Evolutionary conservation across 148 eudicot genomes (phyloP).

Genomic region (Fagopyrum homotropicum): DNA sequence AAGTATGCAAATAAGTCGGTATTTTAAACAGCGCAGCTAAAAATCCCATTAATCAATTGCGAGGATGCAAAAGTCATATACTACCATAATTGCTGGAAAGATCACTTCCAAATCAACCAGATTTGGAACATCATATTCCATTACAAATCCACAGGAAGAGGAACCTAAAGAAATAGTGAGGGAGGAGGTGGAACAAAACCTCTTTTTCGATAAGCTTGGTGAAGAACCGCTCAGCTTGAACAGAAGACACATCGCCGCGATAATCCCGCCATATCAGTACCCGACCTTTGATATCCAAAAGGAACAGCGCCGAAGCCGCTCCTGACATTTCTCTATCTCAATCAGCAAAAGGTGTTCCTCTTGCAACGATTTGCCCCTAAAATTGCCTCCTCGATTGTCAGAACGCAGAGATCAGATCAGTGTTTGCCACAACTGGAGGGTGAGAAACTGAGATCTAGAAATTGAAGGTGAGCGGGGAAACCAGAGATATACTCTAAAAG

Average conservation of each 20-base stretch:
- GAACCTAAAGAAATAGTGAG: neutral
- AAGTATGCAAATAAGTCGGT: neutral
- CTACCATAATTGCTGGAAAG: neutral
- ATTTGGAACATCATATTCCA: neutral
- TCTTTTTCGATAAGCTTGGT: constrained; percentile 78
- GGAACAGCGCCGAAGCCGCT: constrained; percentile 92
- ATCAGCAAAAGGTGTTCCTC: neutral
- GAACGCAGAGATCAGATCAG: neutral
- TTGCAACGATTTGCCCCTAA: neutral
- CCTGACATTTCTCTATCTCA: constrained; percentile 51
- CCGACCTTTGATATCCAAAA: constrained; percentile 88
- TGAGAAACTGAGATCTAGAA: neutral
- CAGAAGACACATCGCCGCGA: constrained; percentile 81
- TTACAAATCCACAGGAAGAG: neutral
- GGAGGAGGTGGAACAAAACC: constrained; percentile 26
- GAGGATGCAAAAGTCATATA: neutral
- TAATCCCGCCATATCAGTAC: constrained; percentile 89
- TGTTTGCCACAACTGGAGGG: neutral
- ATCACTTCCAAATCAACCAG: neutral
- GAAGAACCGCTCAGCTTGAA: constrained; percentile 82
- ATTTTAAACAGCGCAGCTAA: neutral
- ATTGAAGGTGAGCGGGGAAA: neutral
- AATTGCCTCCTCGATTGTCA: neutral
- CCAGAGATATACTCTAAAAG: neutral
- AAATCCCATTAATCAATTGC: neutral